These are phyloP conservation scores for Gonapodya prolifera DNA, from an alignment of 192 early-diverging fungal species.

Conservation along the genomic window DNA sequence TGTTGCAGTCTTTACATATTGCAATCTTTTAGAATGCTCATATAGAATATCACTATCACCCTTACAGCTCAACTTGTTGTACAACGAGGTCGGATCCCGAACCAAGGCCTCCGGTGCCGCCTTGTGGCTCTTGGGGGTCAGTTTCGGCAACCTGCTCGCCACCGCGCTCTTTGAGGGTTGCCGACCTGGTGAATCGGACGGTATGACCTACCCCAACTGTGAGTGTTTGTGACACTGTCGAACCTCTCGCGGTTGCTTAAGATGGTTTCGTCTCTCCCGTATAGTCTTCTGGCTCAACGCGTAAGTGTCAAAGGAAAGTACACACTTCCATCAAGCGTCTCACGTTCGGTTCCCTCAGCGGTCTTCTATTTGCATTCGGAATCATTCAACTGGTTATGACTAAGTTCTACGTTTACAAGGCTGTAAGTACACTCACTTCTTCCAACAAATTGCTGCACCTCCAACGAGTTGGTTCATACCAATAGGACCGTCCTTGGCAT, in stretches of 20 bases:
- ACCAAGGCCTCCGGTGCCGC: slow-evolving; percentile 38
- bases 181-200: not conserved
- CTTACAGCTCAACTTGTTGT: slow-evolving; percentile 38
- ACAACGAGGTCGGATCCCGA: slow-evolving; percentile 47
- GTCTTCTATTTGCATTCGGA: not conserved
- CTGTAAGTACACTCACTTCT: not conserved
- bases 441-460: too few relatives aligned
- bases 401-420: not conserved
- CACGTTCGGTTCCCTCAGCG: not conserved
- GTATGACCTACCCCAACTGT: not conserved
- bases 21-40: too few relatives aligned
- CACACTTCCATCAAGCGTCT: not conserved
- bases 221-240: too few relatives aligned
- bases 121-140: slow-evolving; percentile 38
- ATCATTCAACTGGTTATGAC: not conserved
- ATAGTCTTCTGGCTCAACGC: not conserved
- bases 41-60: too few relatives aligned
- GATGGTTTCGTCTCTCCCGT: too few relatives aligned
- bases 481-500: not conserved
- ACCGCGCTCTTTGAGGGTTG: slow-evolving; percentile 7
- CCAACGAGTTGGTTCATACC: not conserved
- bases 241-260: too few relatives aligned
- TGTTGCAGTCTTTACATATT: too few relatives aligned
- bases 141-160: slow-evolving; percentile 34
- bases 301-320: not conserved